A percentile compares a stretch with the other conserved stretches of the same genome.
phyloP scores from a whole-genome alignment of 2,329 filamentous ascomycete genomes.

The Xylaria sp. region DNA sequence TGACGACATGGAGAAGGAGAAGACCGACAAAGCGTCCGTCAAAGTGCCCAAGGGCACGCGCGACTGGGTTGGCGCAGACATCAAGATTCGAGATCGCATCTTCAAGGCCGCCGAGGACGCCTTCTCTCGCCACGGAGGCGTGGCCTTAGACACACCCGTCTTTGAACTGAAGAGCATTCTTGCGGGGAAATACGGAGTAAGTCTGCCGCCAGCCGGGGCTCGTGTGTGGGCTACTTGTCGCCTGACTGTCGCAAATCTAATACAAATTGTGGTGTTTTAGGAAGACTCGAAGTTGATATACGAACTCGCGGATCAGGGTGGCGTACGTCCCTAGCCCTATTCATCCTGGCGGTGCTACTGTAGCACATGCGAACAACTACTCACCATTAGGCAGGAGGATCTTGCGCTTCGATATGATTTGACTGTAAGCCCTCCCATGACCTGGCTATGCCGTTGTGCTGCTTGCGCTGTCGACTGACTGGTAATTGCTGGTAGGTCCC shows the following conservation, averaged over 20 bases:
- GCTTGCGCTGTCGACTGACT: constrained; percentile 2
- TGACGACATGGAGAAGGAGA: constrained; percentile 30
- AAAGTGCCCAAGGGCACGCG: constrained; percentile 93
- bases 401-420: constrained; percentile 85
- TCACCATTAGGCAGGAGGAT: constrained; percentile 62
- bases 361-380: not conserved
- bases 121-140: constrained; percentile 73
- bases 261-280: constrained; percentile 9
- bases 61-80: constrained; percentile 83
- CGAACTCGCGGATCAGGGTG: constrained; percentile 84
- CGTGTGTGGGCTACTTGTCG: not conserved
- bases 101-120: constrained; percentile 63
- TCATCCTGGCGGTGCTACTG: not conserved
- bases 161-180: constrained; percentile 82
- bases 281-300: constrained; percentile 72
- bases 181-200: constrained; percentile 63
- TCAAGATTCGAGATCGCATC: constrained; percentile 84
- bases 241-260: constrained; percentile 15
- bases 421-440: constrained; percentile 58
- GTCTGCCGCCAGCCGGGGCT: not conserved
- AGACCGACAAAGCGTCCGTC: constrained; percentile 53
- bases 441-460: not conserved
- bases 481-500: constrained; percentile 58
- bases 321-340: constrained; percentile 78
- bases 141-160: constrained; percentile 76